These are phyloP conservation scores for Stagonosporopsis cucurbitacearum DNA, from an alignment of 2,329 filamentous ascomycete genomes.

Conservation along the genomic window DNA sequence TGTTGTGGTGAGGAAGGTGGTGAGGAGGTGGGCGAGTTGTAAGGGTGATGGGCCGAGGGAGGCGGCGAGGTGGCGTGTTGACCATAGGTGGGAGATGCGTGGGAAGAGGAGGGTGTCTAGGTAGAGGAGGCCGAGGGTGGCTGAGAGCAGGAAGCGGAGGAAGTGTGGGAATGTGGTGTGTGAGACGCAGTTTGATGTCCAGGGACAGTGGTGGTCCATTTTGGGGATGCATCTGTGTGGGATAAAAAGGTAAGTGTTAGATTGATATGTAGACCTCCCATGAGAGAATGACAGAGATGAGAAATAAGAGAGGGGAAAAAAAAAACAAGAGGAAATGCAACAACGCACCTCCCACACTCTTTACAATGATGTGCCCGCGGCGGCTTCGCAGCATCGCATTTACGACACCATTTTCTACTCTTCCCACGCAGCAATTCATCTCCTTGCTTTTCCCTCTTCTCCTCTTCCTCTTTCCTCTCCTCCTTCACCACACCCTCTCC, in stretches of 20 bases:
- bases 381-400: slow-evolving; percentile 76
- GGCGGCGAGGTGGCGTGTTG: slow-evolving; percentile 66
- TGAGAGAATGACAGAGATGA: background rate
- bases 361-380: slow-evolving; percentile 83
- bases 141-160: slow-evolving; percentile 75
- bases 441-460: slow-evolving; percentile 4
- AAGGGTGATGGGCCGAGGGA: slow-evolving; percentile 73
- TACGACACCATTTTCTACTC: slow-evolving; percentile 71
- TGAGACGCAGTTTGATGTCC: slow-evolving; percentile 84
- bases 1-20: slow-evolving; percentile 64
- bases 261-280: too few relatives aligned
- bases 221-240: slow-evolving; percentile 69
- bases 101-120: slow-evolving; percentile 67
- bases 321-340: background rate
- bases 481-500: slow-evolving; percentile 12
- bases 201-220: slow-evolving; percentile 89
- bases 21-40: slow-evolving; percentile 67
- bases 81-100: slow-evolving; percentile 68
- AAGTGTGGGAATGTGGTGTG: slow-evolving; percentile 84
- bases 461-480: slow-evolving; percentile 2
- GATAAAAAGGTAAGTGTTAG: background rate
- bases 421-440: too few relatives aligned
- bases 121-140: slow-evolving; percentile 67
- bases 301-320: background rate
- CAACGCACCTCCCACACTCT: slow-evolving; percentile 65